Evolutionary conservation across 257 asterid genomes (phyloP), one percentile per base, ranked within the genome.

Genomic region (Marsdenia floribunda): DNA sequence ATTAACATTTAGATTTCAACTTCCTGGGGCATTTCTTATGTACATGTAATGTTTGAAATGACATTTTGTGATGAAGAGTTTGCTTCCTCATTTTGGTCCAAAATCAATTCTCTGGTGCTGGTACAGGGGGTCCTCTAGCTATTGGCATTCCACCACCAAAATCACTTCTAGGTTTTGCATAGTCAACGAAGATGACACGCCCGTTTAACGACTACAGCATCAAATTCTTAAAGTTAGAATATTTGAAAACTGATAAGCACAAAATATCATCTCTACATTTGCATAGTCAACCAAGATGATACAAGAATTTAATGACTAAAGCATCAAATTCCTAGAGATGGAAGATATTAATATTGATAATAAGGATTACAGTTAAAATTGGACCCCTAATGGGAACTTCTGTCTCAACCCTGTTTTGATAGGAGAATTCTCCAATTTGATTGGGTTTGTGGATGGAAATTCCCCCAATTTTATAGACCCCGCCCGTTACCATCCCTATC

Each of bases 101-200:
- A 60, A 21, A 66, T 88, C 86, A 80, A 47, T 79, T 68, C 3
- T 80, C 78, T 52, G 75, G 13, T 26, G 69, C 82, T 49, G 90
- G 85, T 75, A 77, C 87, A 50, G 98, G 97, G 52, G 97, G 97
- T 16, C 98, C 97, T 75, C 96, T 84, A 69, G 97, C 97, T 55
- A 90, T 90, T 38, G 91, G 96, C 84, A 82, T 81, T 44, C 76
- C 84, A 11, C 78, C 67, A 21, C 87, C 64, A 22, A 68, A 75
- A 60, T 68, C 78, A 58, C 86, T 80, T 72, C 78, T 83, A 5
- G 93, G 92, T 82, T 82, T 94, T 1, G 98, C 97, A 55, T 91
- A 83, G 82, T 86, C 97, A 78, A 92, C 97, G 81, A 87, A 94
- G 71, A 94, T 73, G 37, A 84, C 88, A 2, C 97, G 93, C n/a